Conservation (phyloP, 129 eudicot genomes). For the Arctium lappa region DNA sequence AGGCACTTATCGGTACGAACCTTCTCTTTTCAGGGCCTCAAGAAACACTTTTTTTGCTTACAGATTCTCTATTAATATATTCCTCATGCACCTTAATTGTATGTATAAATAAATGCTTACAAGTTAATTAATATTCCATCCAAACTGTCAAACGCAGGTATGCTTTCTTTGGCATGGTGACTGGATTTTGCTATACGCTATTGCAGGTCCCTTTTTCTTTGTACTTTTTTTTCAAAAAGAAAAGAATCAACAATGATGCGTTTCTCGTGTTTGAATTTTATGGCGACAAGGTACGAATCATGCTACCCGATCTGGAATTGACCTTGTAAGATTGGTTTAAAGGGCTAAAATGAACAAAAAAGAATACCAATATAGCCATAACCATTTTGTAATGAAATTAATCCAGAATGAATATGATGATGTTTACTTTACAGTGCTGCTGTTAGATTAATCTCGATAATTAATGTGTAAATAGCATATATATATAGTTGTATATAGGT, state of each 20-base stretch:
- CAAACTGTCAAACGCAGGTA: not conserved
- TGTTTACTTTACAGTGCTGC: too few species aligned
- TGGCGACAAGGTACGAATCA: conserved; percentile 11
- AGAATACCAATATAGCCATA: not conserved
- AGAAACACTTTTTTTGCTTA: not conserved
- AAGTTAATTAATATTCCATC: not conserved
- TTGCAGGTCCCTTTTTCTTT: conserved; percentile 18
- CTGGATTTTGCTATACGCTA: conserved; percentile 17
- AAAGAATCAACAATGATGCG: not conserved
- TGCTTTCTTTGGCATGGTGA: conserved; percentile 3
- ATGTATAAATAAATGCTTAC: not conserved
- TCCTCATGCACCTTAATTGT: not conserved
- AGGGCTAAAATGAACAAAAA: not conserved
- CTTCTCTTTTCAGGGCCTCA: not conserved
- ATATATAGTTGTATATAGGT: too few species aligned
- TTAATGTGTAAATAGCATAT: too few species aligned
- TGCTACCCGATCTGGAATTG: not conserved
- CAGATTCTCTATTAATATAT: not conserved
- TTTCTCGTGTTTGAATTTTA: conserved; percentile 8
- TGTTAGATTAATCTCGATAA: too few species aligned
- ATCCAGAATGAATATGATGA: too few species aligned
- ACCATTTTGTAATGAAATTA: too few species aligned
- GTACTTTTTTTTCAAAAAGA: conserved; percentile 3
- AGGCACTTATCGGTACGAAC: conserved; percentile 7
- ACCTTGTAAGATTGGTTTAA: not conserved